phyloP scores from a whole-genome alignment of 768 basidiomycete species.

The Lyophyllum atratum region DNA sequence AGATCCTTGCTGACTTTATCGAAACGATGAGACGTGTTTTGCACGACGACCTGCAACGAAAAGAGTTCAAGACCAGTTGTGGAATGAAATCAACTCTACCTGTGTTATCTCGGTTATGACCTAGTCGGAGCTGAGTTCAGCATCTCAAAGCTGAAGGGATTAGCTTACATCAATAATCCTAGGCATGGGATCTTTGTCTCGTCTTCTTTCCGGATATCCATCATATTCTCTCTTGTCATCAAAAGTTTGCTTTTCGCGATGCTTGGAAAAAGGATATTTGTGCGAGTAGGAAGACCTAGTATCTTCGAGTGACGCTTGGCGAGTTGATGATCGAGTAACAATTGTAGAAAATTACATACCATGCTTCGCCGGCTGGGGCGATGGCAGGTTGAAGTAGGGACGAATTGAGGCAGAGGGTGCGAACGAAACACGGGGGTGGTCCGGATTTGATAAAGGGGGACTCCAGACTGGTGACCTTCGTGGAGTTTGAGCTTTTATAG shows the following conservation, averaged over 20 bases:
- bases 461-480: background rate
- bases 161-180: constrained; percentile 44
- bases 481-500: background rate
- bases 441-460: background rate
- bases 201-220: background rate
- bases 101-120: constrained; percentile 52
- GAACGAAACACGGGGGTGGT: constrained; percentile 16
- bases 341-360: background rate
- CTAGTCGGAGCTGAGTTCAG: constrained; percentile 26
- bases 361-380: background rate
- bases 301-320: background rate
- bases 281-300: background rate
- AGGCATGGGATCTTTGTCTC: constrained; percentile 5
- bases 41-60: constrained; percentile 43
- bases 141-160: background rate
- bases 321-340: background rate
- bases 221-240: background rate
- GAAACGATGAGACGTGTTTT: constrained; percentile 49
- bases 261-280: background rate
- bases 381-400: background rate
- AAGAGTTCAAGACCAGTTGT: background rate
- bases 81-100: constrained; percentile 25
- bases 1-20: constrained; percentile 48
- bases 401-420: constrained; percentile 10
- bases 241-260: background rate